These are phyloP conservation scores for Aureobasidium subglaciale DNA, from an alignment of 2,329 filamentous ascomycete genomes.

Conservation along the genomic window DNA sequence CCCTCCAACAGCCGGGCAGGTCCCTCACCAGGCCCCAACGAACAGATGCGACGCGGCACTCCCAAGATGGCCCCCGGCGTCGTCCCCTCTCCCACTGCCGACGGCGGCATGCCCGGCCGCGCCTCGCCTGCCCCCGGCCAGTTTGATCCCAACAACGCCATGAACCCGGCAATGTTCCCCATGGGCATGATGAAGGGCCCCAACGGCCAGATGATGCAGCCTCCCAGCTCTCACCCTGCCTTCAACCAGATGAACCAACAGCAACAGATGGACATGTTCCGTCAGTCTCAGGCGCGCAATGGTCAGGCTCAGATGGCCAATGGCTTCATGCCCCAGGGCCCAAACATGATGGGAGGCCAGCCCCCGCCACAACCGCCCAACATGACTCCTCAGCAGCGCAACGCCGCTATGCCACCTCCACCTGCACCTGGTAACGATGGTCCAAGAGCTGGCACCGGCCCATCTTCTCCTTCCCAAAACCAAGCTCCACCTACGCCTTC, in stretches of 20 bases:
- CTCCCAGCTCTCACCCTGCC: slow-evolving; percentile 61
- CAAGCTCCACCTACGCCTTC: slow-evolving; percentile 68
- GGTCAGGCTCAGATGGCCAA: slow-evolving; percentile 31
- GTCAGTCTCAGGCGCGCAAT: slow-evolving; percentile 25
- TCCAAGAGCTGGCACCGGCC: slow-evolving; percentile 31
- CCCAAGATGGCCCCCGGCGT: slow-evolving; percentile 64
- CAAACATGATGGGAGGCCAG: slow-evolving; percentile 35
- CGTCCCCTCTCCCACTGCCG: slow-evolving; percentile 65
- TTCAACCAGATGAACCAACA: slow-evolving; percentile 51
- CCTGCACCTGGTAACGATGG: slow-evolving; percentile 37
- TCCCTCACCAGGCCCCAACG: slow-evolving; percentile 70
- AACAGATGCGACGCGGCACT: slow-evolving; percentile 72
- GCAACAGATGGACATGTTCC: slow-evolving; percentile 40
- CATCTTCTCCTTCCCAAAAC: slow-evolving; percentile 41
- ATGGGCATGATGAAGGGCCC: slow-evolving; percentile 48
- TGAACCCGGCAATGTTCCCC: slow-evolving; percentile 28
- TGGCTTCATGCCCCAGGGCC: slow-evolving; percentile 31
- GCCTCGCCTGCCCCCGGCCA: slow-evolving; percentile 53
- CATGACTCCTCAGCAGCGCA: slow-evolving; percentile 67
- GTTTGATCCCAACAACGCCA: slow-evolving; percentile 43
- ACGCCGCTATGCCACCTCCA: slow-evolving; percentile 49
- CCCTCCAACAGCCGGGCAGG: slow-evolving; percentile 60
- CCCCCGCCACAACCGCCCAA: slow-evolving; percentile 45
- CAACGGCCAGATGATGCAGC: slow-evolving; percentile 40
- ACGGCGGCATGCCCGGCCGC: slow-evolving; percentile 58